Conservation (phyloP, 768 basidiomycete species). For the Flagelloscypha sp. region DNA sequence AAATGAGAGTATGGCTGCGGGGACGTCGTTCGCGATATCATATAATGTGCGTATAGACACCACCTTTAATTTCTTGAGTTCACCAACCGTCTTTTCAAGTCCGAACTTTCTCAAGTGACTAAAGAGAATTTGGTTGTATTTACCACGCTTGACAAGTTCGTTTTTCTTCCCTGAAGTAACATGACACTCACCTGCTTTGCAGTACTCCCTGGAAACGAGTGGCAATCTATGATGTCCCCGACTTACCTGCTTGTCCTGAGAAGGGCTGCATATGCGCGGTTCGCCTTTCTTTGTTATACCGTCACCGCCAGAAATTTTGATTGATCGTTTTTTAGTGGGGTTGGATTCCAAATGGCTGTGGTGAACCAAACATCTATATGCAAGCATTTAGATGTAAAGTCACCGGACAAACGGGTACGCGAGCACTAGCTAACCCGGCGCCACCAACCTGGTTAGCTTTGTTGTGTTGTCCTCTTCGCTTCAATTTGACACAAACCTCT, state of each 20-base stretch:
- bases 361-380: slow-evolving; percentile 41
- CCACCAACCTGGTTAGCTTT: slow-evolving; percentile 39
- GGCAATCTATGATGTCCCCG: slow-evolving; percentile 32
- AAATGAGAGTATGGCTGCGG: slow-evolving; percentile 37
- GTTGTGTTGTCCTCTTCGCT: no score
- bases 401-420: slow-evolving; percentile 21
- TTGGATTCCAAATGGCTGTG: slow-evolving; percentile 32
- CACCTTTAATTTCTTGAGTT: background rate
- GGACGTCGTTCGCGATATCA: slow-evolving; percentile 39
- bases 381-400: slow-evolving; percentile 32
- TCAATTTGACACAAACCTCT: no score
- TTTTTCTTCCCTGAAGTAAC: slow-evolving; percentile 1
- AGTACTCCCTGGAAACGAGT: slow-evolving; percentile 38
- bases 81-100: slow-evolving; percentile 14
- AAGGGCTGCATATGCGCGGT: slow-evolving; percentile 38
- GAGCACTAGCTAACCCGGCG: slow-evolving; percentile 22
- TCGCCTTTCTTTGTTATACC: slow-evolving; percentile 10
- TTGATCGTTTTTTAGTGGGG: slow-evolving; percentile 26
- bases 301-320: background rate
- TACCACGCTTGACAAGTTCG: slow-evolving; percentile 30
- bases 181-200: background rate
- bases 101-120: slow-evolving; percentile 30
- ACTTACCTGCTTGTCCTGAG: slow-evolving; percentile 34
- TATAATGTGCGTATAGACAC: slow-evolving; percentile 21
- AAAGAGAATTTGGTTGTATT: slow-evolving; percentile 38